These are phyloP conservation scores for Ophiobolus disseminans DNA, from an alignment of 2,329 filamentous ascomycete species.

Conservation along the genomic window DNA sequence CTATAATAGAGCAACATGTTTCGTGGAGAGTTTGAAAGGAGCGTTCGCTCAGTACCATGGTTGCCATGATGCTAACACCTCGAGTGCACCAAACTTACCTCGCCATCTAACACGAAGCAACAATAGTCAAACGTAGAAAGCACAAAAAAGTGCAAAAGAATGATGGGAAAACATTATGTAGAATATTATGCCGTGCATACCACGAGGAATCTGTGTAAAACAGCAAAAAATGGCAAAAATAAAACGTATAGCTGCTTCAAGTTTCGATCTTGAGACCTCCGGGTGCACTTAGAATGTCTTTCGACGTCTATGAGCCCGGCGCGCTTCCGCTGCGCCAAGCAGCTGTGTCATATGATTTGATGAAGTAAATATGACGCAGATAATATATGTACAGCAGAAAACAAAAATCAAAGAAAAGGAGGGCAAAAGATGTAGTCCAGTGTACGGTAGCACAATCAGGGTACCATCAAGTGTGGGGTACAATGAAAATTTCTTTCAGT, in stretches of 20 bases:
- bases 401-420: too few relatives aligned
- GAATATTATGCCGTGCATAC: neutral
- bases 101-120: too few relatives aligned
- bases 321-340: constrained; percentile 46
- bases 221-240: constrained; percentile 1
- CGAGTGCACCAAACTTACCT: too few relatives aligned
- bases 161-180: neutral
- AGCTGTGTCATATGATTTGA: constrained; percentile 30
- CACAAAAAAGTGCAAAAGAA: neutral
- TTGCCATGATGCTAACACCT: too few relatives aligned
- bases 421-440: too few relatives aligned
- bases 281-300: too few relatives aligned
- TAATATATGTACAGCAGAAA: neutral
- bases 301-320: constrained; percentile 49
- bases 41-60: too few relatives aligned
- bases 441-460: too few relatives aligned
- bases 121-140: neutral
- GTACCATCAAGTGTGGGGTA: too few relatives aligned
- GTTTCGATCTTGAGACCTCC: constrained; percentile 41
- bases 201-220: neutral
- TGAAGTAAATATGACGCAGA: neutral
- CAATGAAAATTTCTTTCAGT: neutral
- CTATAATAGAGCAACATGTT: too few relatives aligned
- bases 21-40: too few relatives aligned
- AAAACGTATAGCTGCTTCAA: constrained; percentile 24